Evolutionary conservation across 192 early-diverging fungal genomes (phyloP).

Genomic region (Umbelopsis vinacea): DNA sequence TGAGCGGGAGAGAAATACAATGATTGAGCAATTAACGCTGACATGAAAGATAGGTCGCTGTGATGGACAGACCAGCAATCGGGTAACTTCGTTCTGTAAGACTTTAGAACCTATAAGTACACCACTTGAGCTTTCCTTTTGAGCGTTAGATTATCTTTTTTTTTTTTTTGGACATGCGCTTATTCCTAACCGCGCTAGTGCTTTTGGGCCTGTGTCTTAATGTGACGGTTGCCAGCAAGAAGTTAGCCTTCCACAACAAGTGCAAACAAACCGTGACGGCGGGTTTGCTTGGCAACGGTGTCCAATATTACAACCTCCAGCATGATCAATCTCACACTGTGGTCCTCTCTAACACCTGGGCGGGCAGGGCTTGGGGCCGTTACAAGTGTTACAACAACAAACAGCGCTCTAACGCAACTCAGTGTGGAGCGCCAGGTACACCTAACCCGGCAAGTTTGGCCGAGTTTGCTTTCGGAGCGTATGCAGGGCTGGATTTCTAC

Average conservation of each 20-base stretch:
- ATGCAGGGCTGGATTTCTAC: slow-evolving; percentile 32
- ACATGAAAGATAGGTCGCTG: too few relatives aligned
- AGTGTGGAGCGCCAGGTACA: slow-evolving; percentile 31
- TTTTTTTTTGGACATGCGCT: background rate
- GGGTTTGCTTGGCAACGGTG: background rate
- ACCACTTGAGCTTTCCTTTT: too few relatives aligned
- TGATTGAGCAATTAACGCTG: too few relatives aligned
- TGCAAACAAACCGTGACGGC: slow-evolving; percentile 1
- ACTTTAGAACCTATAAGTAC: too few relatives aligned
- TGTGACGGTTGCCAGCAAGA: background rate
- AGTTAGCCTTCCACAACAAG: background rate
- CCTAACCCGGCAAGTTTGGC: slow-evolving; percentile 33
- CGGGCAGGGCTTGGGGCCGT: slow-evolving; percentile 33
- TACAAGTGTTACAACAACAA: slow-evolving; percentile 20
- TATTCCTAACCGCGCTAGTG: background rate
- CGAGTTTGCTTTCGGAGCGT: slow-evolving; percentile 35
- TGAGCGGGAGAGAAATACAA: too few relatives aligned
- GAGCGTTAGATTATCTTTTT: too few relatives aligned
- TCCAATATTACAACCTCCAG: background rate
- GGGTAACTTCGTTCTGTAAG: too few relatives aligned
- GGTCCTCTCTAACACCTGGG: slow-evolving; percentile 22
- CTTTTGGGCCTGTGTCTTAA: background rate
- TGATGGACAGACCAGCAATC: too few relatives aligned
- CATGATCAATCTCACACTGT: background rate
- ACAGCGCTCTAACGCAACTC: background rate